Conservation (phyloP, 2,329 filamentous ascomycete species). For the Ceratocystis colombiana region DNA sequence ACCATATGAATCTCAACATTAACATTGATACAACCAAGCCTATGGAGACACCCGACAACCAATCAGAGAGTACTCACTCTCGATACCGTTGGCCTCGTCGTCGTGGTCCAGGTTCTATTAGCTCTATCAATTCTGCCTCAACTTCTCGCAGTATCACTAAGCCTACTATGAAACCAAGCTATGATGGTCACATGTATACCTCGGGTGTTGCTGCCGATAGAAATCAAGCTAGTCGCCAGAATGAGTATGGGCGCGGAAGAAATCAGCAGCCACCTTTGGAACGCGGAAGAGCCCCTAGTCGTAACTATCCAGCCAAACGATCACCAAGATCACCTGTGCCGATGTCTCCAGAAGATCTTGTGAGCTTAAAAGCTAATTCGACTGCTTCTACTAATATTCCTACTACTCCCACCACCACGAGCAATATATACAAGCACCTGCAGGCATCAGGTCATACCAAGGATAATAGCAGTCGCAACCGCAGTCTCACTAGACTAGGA, state of each 20-base stretch:
- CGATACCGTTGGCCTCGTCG: conserved; percentile 49
- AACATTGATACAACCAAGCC: conserved; percentile 33
- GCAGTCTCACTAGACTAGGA: conserved; percentile 26
- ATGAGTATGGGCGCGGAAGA: background rate
- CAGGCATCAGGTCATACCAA: too few relatives aligned
- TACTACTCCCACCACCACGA: conserved; percentile 12
- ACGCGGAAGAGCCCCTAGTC: conserved; percentile 54
- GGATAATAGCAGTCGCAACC: conserved; percentile 30
- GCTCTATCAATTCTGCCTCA: conserved; percentile 48
- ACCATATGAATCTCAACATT: conserved; percentile 40
- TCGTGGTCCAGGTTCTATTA: conserved; percentile 44
- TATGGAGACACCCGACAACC: conserved; percentile 27
- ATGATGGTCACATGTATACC: too few relatives aligned
- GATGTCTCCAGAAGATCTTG: conserved; percentile 83
- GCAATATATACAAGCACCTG: too few relatives aligned
- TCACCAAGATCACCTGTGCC: conserved; percentile 87
- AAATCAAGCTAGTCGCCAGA: conserved; percentile 32
- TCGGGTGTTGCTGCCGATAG: too few relatives aligned
- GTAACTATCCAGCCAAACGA: conserved; percentile 63
- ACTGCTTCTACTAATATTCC: conserved; percentile 25
- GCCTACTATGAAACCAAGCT: conserved; percentile 31
- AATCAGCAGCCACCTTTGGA: too few relatives aligned
- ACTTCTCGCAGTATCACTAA: conserved; percentile 43
- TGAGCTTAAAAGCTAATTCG: conserved; percentile 41
- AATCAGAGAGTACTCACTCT: conserved; percentile 44